A percentile compares a stretch with the other conserved stretches of the same genome.
phyloP scores from a whole-genome alignment of 345 rosid species.

The Brassica nigra region DNA sequence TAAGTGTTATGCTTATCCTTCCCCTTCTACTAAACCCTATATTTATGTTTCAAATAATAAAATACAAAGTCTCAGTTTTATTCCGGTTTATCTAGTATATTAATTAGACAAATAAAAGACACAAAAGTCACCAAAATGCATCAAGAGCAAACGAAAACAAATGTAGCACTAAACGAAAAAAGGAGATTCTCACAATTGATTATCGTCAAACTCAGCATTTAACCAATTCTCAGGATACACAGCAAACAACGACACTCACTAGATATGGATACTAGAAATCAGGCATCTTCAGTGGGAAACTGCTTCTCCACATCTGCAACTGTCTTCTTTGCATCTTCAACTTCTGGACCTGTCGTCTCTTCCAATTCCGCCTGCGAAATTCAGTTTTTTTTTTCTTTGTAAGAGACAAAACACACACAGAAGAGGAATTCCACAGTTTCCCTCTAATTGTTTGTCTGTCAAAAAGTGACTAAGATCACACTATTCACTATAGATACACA shows the following conservation, averaged over 20 bases:
- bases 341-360: conserved; percentile 59
- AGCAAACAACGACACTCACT: neutral
- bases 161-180: neutral
- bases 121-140: conserved; percentile 18
- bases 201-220: neutral
- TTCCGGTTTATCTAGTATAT: neutral
- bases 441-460: neutral
- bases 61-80: neutral
- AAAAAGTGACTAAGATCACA: neutral
- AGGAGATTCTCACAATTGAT: neutral
- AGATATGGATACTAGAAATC: conserved; percentile 6
- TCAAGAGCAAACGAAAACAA: neutral
- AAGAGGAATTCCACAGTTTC: neutral
- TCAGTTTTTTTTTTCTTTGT: neutral
- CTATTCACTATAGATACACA: neutral
- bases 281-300: conserved; percentile 60
- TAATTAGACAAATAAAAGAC: neutral
- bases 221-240: conserved; percentile 20
- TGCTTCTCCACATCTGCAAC: conserved; percentile 59
- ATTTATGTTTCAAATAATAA: neutral
- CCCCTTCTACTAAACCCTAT: neutral
- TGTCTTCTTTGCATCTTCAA: conserved; percentile 70
- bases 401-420: neutral
- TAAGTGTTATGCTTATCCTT: neutral
- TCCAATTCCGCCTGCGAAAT: conserved; percentile 61